Base-by-base conservation (phyloP, 2,329 filamentous ascomycete genomes). In the Alternaria brassicicola region DNA sequence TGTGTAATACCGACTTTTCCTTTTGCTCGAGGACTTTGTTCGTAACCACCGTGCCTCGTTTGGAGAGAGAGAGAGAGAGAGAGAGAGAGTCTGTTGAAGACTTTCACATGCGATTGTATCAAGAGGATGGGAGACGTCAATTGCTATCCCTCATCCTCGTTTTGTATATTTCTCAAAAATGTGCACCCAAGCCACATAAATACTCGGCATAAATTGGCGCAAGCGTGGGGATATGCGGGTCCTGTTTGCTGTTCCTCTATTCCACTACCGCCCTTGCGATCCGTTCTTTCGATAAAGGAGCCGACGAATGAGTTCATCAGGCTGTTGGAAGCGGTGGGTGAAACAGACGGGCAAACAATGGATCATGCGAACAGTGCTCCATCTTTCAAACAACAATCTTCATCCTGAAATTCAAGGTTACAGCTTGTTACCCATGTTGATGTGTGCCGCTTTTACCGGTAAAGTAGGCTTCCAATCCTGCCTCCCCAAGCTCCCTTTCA, bases 371-470 rank as follows among this genome's bases (percentile, higher is more conserved):
- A 26, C 25, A 26, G 7, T 26, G 25, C 7, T 7, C 25, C 4
- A 26, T 26, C 4, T 26, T 26, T 36, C n/a, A 4, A 12, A 39
- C 6, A 23, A 47, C 43, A 6, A 47, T 15, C 13, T n/a, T 47
- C 3, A 21, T 39, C 19, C 12, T 6, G 4, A 10, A 8, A 23
- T 35, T 21, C 26, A 47, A 15, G 19, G 26, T n/a, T 55, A 55
- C 26, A 55, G 52, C 36, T 55, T 55, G 33, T 35, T 55, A 1
- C 45, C 45, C 52, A 49, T 55, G 23, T 55, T 55, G 26, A 55
- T 49, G 42, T 55, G 52, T 21, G 49, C 52, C 4, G 52, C 52
- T 19, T 55, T 55, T 15, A 47, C 19, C 15, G 48, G 52, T 21
- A 43, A 43, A 48, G 35, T 55, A 55, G 23, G 52, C 52, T 9